phyloP scores from a whole-genome alignment of 495 filamentous ascomycete species.

The Annulohypoxylon maeteangense region DNA sequence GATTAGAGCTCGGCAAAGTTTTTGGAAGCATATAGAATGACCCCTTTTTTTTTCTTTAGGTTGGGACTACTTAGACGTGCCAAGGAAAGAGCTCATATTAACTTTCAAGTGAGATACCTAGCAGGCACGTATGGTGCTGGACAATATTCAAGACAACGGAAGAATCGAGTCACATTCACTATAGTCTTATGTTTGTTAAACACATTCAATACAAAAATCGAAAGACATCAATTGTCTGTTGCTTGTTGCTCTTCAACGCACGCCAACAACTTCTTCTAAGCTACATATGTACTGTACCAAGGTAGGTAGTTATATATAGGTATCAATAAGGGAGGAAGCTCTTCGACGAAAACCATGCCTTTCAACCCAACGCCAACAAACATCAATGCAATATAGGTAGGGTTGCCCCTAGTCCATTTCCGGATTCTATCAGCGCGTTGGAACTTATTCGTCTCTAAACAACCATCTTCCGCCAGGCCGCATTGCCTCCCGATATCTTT shows the following conservation, averaged over 20 bases:
- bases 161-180: not conserved
- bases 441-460: constrained; percentile 78
- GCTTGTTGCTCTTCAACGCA: not conserved
- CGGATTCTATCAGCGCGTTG: not conserved
- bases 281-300: not conserved
- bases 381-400: not conserved
- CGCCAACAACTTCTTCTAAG: too few relatives aligned
- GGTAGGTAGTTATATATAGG: not conserved
- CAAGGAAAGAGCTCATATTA: not conserved
- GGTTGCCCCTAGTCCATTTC: constrained; percentile 4
- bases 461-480: constrained; percentile 76
- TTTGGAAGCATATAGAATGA: not conserved
- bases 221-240: not conserved
- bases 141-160: not conserved
- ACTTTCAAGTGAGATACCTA: too few relatives aligned
- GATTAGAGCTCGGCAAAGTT: not conserved
- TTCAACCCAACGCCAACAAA: constrained; percentile 1
- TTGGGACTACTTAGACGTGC: not conserved
- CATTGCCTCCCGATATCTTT: constrained; percentile 85
- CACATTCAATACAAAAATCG: not conserved
- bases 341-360: not conserved
- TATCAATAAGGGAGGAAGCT: not conserved
- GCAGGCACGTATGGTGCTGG: not conserved
- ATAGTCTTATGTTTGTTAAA: not conserved
- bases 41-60: too few relatives aligned